Evolutionary conservation across 2,329 filamentous ascomycete species (phyloP), one percentile per base, ranked within the genome.

Genomic region (Pestalotiopsis sp.): DNA sequence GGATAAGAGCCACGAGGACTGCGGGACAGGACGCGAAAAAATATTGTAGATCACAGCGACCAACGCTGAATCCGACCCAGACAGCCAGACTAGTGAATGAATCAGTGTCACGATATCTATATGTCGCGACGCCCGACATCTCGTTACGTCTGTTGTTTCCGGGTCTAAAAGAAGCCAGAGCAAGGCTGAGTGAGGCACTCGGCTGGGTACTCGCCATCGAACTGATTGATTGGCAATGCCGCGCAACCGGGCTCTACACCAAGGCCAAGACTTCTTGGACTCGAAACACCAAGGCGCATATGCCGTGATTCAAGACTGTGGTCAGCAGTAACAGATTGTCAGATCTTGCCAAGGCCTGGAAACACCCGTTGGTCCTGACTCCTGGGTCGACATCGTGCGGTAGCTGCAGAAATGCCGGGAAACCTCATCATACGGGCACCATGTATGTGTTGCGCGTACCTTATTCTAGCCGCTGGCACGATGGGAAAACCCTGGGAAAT

Each of bases 11-110:
- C 59, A 40, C 38, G 27, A 62, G 57, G n/a, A 25, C 41, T 45
- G 64, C 64, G 49, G 49, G 41, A 13, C n/a, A 57, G 65, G 56
- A 66, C 65, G 65, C 65, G 65, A 66, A 38, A 66, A 58, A n/a
- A 36, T 23, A 56, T 20, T 66, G 49, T 25, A 65, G 38, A 45
- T 49, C 62, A 23, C 40, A 38, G 45, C 38, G 5, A 25, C 40
- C n/a, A 31, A 31, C 62, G 23, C 59, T 20, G 6, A 40, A 62
- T 36, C n/a, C 38, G 25, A 52, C 17, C 20, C 45, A 52, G 45
- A 52, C 45, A 17, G 14, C 40, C 11, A 41, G 40, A 23, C 20
- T 45, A 45, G 41, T 45, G 41, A 13, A 14, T 45, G 17, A 45
- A n/a, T 45, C 13, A 45, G 13, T 13, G 13, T 45, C 13, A 45